Base-by-base conservation (phyloP, 2,329 filamentous ascomycete genomes). In the Talaromyces sp. region DNA sequence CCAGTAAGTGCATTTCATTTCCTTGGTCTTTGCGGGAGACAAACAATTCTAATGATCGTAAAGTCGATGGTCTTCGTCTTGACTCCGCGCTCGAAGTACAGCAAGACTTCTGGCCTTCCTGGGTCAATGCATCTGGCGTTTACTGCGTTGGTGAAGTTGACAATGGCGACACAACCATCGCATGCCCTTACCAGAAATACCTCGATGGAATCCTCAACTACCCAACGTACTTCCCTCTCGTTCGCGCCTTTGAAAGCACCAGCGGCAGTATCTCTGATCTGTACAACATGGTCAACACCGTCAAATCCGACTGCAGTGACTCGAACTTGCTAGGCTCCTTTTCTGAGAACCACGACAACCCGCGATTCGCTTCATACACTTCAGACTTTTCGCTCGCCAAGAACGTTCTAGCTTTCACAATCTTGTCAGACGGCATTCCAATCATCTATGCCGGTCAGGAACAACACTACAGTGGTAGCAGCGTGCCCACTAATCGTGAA, bases 391-490 rank as follows among this genome's bases (percentile, higher is more conserved):
- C 75, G 3, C 80, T 87, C 1, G 83, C 86, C 27, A 86, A 87
- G 75, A 90, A 90, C 70, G 83, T 84, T 2, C 80, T 89, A 47
- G 81, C 86, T 0, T 90, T 86, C 70, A 82, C 84, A 13, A 82
- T 90, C 50, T 80, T 90, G 5, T 70, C 76, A 1, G 76, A 88
- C 62, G 88, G 88, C 3, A 86, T 90, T 61, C 87, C 87, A 2
- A 87, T 89, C 59, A 71, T 90, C 60, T 90, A 90, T 74, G 83
- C 89, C 64, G 88, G 88, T n/a, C 86, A 88, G 65, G 88, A 90
- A 73, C 87, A 90, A 71, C 85, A 84, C 64, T 89, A 84, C 70
- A 73, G 76, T 2, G 84, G 84, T 24, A 83, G 81, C n/a, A 79
- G 73, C 43, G 76, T 75, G 62, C 85, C 85, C 4, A 78, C 79